Conservation (phyloP, 805 yeast genomes). For the Wickerhamomyces alni region DNA sequence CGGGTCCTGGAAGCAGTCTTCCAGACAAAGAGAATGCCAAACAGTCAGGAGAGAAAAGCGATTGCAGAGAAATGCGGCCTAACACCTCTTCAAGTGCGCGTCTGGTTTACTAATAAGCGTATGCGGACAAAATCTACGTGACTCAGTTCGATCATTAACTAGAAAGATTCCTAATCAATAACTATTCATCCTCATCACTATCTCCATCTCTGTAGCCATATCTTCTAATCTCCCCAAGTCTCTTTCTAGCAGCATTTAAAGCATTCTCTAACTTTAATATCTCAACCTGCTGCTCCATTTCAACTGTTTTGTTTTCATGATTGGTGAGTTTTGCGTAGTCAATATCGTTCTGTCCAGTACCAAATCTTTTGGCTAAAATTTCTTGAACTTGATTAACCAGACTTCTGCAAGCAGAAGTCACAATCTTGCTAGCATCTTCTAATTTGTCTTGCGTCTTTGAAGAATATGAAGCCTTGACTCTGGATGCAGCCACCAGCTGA, state of each 20-base stretch:
- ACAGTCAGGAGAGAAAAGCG: conserved; percentile 22
- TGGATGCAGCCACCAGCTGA: conserved; percentile 85
- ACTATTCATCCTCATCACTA: conserved; percentile 38
- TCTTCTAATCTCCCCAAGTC: conserved; percentile 79
- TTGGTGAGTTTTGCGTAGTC: conserved; percentile 66
- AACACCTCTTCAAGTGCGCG: conserved; percentile 26
- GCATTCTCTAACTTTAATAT: conserved; percentile 78
- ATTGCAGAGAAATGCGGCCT: conserved; percentile 26
- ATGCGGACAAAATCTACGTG: conserved; percentile 12
- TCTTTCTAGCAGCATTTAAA: conserved; percentile 64
- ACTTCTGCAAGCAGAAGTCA: conserved; percentile 68
- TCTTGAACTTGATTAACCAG: conserved; percentile 67
- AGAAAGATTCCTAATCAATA: neutral
- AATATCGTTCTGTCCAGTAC: conserved; percentile 33
- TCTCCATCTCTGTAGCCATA: conserved; percentile 65
- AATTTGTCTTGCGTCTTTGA: conserved; percentile 72
- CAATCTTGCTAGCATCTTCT: conserved; percentile 63
- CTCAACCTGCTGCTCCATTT: conserved; percentile 92
- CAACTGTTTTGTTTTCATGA: conserved; percentile 77
- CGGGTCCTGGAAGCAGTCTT: conserved; percentile 19
- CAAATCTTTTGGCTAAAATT: conserved; percentile 35
- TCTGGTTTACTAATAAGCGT: conserved; percentile 30
- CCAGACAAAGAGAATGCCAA: conserved; percentile 21
- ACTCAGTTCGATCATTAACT: too few species aligned
- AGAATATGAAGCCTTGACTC: conserved; percentile 74